Conservation (phyloP, 140 eudicot species). For the Erigeron philadelphicus region DNA sequence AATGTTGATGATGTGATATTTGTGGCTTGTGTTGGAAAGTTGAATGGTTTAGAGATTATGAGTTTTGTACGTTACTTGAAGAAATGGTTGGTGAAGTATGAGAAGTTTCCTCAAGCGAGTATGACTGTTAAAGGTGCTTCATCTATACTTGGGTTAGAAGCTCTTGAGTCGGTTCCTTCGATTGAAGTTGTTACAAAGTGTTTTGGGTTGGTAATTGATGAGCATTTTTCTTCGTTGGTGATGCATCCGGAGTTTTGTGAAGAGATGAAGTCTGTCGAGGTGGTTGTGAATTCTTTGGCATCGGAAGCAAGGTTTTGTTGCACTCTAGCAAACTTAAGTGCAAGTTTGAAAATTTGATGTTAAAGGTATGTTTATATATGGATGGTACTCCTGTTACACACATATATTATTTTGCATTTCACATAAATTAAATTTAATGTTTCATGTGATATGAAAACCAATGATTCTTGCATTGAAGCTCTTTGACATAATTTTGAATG, state of each 20-base stretch:
- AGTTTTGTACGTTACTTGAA: slow-evolving; percentile 53
- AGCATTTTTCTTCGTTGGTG: slow-evolving; percentile 68
- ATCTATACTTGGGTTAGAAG: slow-evolving; percentile 35
- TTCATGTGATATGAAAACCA: background rate
- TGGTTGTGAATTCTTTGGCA: slow-evolving; percentile 50
- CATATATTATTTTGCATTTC: background rate
- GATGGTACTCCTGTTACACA: background rate
- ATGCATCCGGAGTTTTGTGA: slow-evolving; percentile 65
- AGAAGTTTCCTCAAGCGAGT: slow-evolving; percentile 60
- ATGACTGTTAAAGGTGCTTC: slow-evolving; percentile 38
- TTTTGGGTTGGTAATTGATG: slow-evolving; percentile 72
- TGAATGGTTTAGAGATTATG: slow-evolving; percentile 59
- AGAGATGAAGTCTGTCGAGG: slow-evolving; percentile 51
- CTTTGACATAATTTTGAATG: background rate
- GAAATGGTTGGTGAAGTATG: slow-evolving; percentile 73
- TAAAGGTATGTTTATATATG: background rate
- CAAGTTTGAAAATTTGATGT: slow-evolving; percentile 23
- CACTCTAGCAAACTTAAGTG: slow-evolving; percentile 40
- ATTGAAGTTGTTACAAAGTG: slow-evolving; percentile 53
- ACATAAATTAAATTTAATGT: background rate
- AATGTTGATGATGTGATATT: slow-evolving; percentile 70
- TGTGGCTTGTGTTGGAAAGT: slow-evolving; percentile 57
- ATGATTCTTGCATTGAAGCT: background rate
- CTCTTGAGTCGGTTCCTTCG: slow-evolving; percentile 57
- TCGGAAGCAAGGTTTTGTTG: slow-evolving; percentile 58